These are phyloP conservation scores for Backusella australiensis DNA, from an alignment of 192 early-diverging fungal species.

Conservation along the genomic window DNA sequence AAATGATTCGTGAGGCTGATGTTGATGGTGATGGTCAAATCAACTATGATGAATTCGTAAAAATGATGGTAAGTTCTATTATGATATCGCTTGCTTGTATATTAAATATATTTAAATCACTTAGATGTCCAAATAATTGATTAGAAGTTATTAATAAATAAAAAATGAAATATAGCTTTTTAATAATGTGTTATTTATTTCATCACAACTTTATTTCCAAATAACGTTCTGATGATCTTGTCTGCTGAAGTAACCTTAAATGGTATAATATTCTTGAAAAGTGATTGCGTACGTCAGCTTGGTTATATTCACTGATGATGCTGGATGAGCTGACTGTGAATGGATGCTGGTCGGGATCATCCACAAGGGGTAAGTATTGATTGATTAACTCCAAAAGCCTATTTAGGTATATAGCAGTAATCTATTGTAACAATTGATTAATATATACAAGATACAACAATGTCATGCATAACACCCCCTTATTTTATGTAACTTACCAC, in stretches of 20 bases:
- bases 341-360: slow-evolving; percentile 65
- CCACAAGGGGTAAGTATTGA: slow-evolving; percentile 69
- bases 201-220: neutral
- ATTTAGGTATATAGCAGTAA: slow-evolving; percentile 91
- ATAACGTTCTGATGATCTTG: neutral
- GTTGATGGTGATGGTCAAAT: slow-evolving; percentile 88
- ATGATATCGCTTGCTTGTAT: neutral
- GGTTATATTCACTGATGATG: slow-evolving; percentile 38
- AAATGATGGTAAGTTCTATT: slow-evolving; percentile 58
- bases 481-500: slow-evolving; percentile 38
- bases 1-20: slow-evolving; percentile 75
- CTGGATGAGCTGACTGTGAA: slow-evolving; percentile 60
- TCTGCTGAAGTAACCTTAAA: neutral
- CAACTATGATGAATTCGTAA: slow-evolving; percentile 90
- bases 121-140: slow-evolving; percentile 13
- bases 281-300: neutral
- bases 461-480: neutral
- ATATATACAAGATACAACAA: slow-evolving; percentile 3
- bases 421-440: neutral
- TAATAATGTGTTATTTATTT: neutral
- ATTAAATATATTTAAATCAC: neutral
- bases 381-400: slow-evolving; percentile 92
- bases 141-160: neutral
- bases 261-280: neutral
- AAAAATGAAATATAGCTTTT: neutral